Evolutionary conservation across 345 rosid species (phyloP).

Genomic region (Ceriops decandra): DNA sequence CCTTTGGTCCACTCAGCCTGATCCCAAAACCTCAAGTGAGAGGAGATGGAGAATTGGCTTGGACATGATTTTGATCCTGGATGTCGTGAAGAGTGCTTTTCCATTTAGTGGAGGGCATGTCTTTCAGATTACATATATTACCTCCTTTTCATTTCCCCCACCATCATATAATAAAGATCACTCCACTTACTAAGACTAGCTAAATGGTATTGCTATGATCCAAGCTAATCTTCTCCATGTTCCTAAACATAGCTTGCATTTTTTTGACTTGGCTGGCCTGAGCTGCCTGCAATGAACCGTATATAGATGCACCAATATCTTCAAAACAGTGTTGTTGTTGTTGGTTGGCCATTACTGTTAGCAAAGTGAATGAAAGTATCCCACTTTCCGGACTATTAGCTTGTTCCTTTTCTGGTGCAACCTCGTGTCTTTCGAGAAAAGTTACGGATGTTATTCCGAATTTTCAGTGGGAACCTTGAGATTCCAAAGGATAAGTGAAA

Average conservation of each 20-base stretch:
- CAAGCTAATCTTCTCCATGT: constrained; percentile 10
- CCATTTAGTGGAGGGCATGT: constrained; percentile 24
- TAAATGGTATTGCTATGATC: constrained; percentile 6
- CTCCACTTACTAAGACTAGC: constrained; percentile 13
- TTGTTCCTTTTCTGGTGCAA: not conserved
- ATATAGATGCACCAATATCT: not conserved
- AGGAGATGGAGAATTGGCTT: constrained; percentile 23
- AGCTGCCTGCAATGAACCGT: not conserved
- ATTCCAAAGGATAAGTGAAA: not conserved
- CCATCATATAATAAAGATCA: constrained; percentile 4
- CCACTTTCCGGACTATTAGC: constrained; percentile 9
- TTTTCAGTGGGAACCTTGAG: not conserved
- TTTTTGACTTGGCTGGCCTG: constrained; percentile 15
- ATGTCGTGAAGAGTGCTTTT: constrained; percentile 12
- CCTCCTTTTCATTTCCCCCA: constrained; percentile 21
- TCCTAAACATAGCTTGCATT: constrained; percentile 4
- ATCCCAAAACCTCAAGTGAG: constrained; percentile 19
- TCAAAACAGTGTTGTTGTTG: constrained; percentile 11
- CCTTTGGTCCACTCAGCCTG: constrained; percentile 35
- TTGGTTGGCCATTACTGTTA: constrained; percentile 16
- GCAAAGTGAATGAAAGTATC: constrained; percentile 9
- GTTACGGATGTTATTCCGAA: not conserved
- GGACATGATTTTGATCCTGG: constrained; percentile 11
- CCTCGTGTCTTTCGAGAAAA: constrained; percentile 2
- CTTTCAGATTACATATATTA: constrained; percentile 30